A percentile compares a stretch with the other conserved stretches of the same genome.
These are phyloP conservation scores for Scheffersomyces parashehatae DNA, from an alignment of 1,139 yeast species.

Conservation along the genomic window DNA sequence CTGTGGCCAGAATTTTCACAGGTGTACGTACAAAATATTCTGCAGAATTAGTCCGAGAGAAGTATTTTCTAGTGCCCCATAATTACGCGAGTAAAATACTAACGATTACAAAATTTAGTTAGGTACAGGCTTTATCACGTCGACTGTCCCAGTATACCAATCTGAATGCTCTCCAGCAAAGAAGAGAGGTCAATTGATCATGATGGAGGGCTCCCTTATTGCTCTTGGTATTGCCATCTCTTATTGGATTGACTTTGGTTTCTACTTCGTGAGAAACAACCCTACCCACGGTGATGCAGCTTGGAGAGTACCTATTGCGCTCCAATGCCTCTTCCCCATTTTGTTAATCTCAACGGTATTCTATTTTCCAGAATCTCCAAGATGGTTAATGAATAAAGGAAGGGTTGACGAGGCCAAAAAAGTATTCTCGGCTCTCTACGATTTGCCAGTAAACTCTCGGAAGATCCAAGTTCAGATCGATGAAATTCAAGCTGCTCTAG, in stretches of 20 bases:
- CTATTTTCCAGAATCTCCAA: conserved; percentile 23
- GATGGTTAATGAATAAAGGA: conserved; percentile 29
- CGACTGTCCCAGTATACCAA: conserved; percentile 43
- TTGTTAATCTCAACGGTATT: conserved; percentile 13
- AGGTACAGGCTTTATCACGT: conserved; percentile 40
- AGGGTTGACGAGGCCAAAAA: conserved; percentile 49
- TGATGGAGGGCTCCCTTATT: conserved; percentile 39
- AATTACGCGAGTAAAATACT: too few relatives aligned
- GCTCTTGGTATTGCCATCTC: conserved; percentile 42
- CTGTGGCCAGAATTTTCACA: conserved; percentile 43
- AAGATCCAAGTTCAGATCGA: conserved; percentile 28
- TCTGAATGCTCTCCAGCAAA: conserved; percentile 38
- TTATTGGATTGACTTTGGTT: conserved; percentile 48
- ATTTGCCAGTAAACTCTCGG: conserved; percentile 27
- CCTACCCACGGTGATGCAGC: conserved; percentile 9
- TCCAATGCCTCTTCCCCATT: conserved; percentile 41
- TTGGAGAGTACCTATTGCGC: conserved; percentile 53
- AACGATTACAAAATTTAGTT: conserved; percentile 8
- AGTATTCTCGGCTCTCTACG: conserved; percentile 47
- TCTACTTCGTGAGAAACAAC: conserved; percentile 30
- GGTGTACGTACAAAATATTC: conserved; percentile 18
- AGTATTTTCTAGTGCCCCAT: too few relatives aligned
- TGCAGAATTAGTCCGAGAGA: too few relatives aligned
- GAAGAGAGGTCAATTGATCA: conserved; percentile 35
- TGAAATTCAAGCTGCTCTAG: conserved; percentile 31